Evolutionary conservation across 2,329 filamentous ascomycete genomes (phyloP).

Genomic region (Colletotrichum incanum): DNA sequence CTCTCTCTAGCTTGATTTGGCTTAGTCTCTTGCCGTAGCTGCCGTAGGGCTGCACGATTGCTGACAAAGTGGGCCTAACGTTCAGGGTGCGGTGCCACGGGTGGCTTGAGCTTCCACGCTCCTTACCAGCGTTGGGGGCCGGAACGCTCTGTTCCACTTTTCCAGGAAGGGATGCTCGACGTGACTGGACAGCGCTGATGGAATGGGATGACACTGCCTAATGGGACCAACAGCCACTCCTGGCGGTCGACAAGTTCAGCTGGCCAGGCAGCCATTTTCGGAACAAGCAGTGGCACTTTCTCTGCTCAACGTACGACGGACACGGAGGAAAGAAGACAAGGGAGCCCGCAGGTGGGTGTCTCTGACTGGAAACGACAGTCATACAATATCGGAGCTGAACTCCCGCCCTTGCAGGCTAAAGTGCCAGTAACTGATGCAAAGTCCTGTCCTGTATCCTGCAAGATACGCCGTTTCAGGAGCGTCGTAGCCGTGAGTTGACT

Average conservation of each 20-base stretch:
- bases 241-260: background rate
- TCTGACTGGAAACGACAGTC: too few species aligned
- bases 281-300: background rate
- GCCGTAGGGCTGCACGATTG: conserved; percentile 38
- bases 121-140: background rate
- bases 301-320: background rate
- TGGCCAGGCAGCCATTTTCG: conserved; percentile 16
- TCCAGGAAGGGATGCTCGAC: background rate
- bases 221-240: background rate
- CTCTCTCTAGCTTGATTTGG: background rate
- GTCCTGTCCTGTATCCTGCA: background rate
- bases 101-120: conserved; percentile 14
- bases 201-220: background rate
- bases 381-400: background rate
- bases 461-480: background rate
- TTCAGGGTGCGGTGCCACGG: background rate
- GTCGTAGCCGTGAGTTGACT: background rate
- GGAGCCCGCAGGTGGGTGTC: too few species aligned
- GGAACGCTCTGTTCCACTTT: background rate
- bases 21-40: conserved; percentile 3
- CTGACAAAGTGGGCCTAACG: conserved; percentile 22
- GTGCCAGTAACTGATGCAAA: background rate
- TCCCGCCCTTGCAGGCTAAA: background rate
- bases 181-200: background rate
- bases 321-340: too few species aligned